Evolutionary conservation across 148 eudicot species (phyloP).

Genomic region (Nyssa sinensis): DNA sequence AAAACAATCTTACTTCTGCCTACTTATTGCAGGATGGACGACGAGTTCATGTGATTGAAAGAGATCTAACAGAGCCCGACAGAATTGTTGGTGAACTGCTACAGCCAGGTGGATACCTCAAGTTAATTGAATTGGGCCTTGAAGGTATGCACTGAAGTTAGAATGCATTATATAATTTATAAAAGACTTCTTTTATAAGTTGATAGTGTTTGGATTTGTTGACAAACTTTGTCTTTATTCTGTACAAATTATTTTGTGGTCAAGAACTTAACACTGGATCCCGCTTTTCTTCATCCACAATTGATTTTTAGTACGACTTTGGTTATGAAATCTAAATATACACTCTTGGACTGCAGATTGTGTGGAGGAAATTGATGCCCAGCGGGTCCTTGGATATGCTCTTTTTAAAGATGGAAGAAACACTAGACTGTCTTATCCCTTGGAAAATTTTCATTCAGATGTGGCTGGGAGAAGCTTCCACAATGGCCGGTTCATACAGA

Average conservation of each 20-base stretch:
- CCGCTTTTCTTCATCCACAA: not conserved
- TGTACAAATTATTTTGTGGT: not conserved
- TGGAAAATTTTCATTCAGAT: conserved; percentile 48
- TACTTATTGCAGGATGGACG: conserved; percentile 44
- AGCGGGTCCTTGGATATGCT: conserved; percentile 55
- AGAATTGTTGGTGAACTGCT: conserved; percentile 61
- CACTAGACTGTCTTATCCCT: conserved; percentile 51
- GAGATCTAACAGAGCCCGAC: conserved; percentile 57
- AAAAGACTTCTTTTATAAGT: not conserved
- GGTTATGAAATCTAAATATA: not conserved
- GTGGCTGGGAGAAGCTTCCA: conserved; percentile 62
- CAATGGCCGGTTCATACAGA: conserved; percentile 61
- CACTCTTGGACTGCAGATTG: conserved; percentile 38
- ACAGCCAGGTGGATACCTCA: conserved; percentile 65
- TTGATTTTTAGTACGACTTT: not conserved
- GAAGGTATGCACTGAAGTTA: conserved; percentile 32
- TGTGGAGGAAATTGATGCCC: conserved; percentile 55
- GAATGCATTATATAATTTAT: not conserved
- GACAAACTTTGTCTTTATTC: not conserved
- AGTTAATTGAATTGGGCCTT: conserved; percentile 52
- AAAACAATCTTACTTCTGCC: not conserved
- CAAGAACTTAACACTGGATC: not conserved
- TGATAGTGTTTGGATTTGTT: not conserved
- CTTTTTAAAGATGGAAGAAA: conserved; percentile 51
- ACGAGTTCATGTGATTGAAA: conserved; percentile 50